Base-by-base conservation (phyloP, 1,284 basidiomycete genomes). In the Sanghuangporus sanghuang region DNA sequence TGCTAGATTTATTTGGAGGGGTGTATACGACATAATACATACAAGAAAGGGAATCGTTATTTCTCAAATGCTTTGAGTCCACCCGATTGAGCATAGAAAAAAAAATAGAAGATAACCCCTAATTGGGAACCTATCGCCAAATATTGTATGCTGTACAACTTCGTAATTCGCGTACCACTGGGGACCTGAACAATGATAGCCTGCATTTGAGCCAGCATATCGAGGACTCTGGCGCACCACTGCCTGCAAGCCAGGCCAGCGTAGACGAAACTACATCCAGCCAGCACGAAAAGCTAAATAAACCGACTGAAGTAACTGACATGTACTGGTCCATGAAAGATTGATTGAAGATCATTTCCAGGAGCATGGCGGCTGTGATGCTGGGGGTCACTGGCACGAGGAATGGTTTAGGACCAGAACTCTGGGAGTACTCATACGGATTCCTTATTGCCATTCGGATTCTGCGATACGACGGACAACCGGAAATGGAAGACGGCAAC, bases 101-200 rank as follows among this genome's bases (percentile, higher is more conserved):
- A 32, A 32, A 32, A 3, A 3, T 32, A 32, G 27, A 32, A 32
- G 70, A 38, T 76, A 73, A 73, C 57, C 74, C 74, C 0, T 57
- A 50, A 9, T 40, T 14, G 44, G 44, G 16, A 46, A 46, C 44
- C 1, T 46, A 2, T 6, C 16, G 21, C 12, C 12, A 46, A 46
- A n/a, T 18, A n/a, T 46, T n/a, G 7, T 46, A 46, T 46, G 44
- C 44, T 46, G 16, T n/a, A 14, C 44, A 12, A 14, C 44, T n/a
- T 46, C 44, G 16, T 11, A 46, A 46, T 7, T 18, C 16, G 16
- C 44, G 21, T 6, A 42, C n/a, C n/a, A 16, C 16, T 18, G 16
- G 16, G 12, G n/a, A 11, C 11, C 6, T 42, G 11, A 12, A 2
- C 40, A n/a, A 2, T 6, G 2, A 42, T 6, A 42, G 8, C 40